Base-by-base conservation (phyloP, 1,284 basidiomycete genomes). In the Apiotrichum gracile region DNA sequence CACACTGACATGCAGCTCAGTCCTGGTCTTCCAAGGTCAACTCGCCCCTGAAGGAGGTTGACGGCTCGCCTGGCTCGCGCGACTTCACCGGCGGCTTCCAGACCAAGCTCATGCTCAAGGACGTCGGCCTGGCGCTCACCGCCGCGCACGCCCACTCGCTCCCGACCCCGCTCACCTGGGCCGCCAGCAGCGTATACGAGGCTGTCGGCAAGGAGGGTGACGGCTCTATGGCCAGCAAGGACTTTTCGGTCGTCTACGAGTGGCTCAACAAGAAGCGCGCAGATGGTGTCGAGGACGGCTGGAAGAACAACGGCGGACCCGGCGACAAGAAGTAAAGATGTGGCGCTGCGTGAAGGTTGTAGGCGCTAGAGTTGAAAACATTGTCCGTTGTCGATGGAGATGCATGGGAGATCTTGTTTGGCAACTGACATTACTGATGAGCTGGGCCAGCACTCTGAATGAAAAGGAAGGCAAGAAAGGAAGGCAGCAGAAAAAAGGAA, bases 201-300 rank as follows among this genome's bases (percentile, higher is more conserved):
- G 61, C 65, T 6, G 65, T 70, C 14, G 66, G 67, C 44, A 40
- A 55, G 16, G 69, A 72, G 31, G 64, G 56, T 24, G 58, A 64
- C 21, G 65, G 61, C 1, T 64, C 55, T 17, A 51, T 62, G 66
- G 69, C 66, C 3, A 61, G 52, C 24, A 67, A 68, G 54, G 72
- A 73, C 61, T 71, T 73, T 54, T 67, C 66, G 67, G 66, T 71
- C n/a, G 69, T 71, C 12, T 67, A 67, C 49, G 63, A 73, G 52
- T 73, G 72, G 72, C 56, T 73, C 31, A 62, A 58, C 57, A 40
- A 62, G 55, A 70, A 70, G 54, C 66, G 67, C 47, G 47, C 16
- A 5, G 45, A 69, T 51, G 70, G 64, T 1, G 69, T 72, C 24
- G 72, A 73, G 60, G 49, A 47, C 21, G 72, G 70, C 10, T 72